Conservation (phyloP, 2,329 filamentous ascomycete species). For the Fonsecaea erecta region DNA sequence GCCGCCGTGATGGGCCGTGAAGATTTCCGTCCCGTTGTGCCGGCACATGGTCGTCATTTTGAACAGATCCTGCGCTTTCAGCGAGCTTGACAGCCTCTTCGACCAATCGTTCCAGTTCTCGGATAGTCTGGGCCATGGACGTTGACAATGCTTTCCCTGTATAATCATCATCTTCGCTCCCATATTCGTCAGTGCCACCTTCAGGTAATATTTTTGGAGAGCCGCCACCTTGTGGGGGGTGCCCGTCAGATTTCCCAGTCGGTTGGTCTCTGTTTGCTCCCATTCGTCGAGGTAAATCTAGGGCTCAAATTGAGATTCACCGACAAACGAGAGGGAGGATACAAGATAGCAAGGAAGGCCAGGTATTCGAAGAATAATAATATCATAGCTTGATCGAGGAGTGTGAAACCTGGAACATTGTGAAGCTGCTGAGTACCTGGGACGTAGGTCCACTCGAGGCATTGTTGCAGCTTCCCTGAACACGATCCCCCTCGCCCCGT, state of each 20-base stretch:
- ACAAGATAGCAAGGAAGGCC: neutral
- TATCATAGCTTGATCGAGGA: neutral
- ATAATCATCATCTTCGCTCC: slow-evolving; percentile 2
- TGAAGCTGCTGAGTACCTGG: neutral
- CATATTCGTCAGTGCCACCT: neutral
- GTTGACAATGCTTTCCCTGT: slow-evolving; percentile 21
- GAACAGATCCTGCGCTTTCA: slow-evolving; percentile 20
- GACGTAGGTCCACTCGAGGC: neutral
- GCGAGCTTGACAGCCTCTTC: slow-evolving; percentile 46
- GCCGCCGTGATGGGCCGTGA: neutral
- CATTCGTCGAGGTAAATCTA: neutral
- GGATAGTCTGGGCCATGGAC: slow-evolving; percentile 44
- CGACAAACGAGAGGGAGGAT: neutral
- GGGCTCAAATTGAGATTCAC: neutral
- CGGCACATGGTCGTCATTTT: neutral
- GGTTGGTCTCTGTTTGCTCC: neutral
- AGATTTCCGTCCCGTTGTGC: neutral
- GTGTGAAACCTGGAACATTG: neutral
- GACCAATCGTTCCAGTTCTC: slow-evolving; percentile 44
- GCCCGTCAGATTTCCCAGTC: neutral
- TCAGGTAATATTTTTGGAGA: neutral
- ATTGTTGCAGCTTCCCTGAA: neutral
- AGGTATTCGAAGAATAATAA: slow-evolving; percentile 1
- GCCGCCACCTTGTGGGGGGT: neutral
- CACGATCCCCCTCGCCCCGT: neutral